Base-by-base conservation (phyloP, 345 rosid species). In the Sisymbrium irio region DNA sequence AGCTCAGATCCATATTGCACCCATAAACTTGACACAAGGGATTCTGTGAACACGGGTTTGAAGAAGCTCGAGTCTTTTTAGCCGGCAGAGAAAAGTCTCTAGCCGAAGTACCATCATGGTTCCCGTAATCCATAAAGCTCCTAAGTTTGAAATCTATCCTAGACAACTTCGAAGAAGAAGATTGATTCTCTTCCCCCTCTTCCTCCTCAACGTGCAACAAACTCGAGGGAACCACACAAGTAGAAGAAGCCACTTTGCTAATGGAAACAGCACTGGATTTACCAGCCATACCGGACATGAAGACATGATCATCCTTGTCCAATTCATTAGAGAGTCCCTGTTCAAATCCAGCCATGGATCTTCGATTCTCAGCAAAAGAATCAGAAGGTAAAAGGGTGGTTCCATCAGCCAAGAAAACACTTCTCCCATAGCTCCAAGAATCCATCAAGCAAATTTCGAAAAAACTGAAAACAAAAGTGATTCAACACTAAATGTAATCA, bases 1-100 rank as follows among this genome's bases (percentile, higher is more conserved):
- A 83, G 77, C 83, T 87, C n/a, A 92, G 83, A 81, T 92, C 93
- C 86, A 81, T 85, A 68, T 82, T 82, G 55, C 96, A 92, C 1
- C 89, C 89, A 79, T 81, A 80, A 4, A 90, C 98, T 85, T 83
- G 94, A 80, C 96, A 90, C 61, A 63, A 72, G 2, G 86, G 81
- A 32, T 63, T 66, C 75, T 78, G 82, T 0, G 64, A 83, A 69
- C 40, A 79, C 37, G 53, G 1, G 50, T 76, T 75, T 0, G 63
- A 53, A 6, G 69, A 53, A 8, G 69, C 41, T 45, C 85, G 84
- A 55, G 53, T 39, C 71, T 79, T 83, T 80, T 82, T 84, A 45
- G 69, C 25, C 1, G 73, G 78, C 1, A 75, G 22, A 15, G 81
- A 9, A 65, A 45, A 41, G 19, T 13, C 37, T 36, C 36, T 51